These are phyloP conservation scores for Carex sylvatica DNA, from an alignment of 202 grass and related monocot genomes.

Conservation along the genomic window DNA sequence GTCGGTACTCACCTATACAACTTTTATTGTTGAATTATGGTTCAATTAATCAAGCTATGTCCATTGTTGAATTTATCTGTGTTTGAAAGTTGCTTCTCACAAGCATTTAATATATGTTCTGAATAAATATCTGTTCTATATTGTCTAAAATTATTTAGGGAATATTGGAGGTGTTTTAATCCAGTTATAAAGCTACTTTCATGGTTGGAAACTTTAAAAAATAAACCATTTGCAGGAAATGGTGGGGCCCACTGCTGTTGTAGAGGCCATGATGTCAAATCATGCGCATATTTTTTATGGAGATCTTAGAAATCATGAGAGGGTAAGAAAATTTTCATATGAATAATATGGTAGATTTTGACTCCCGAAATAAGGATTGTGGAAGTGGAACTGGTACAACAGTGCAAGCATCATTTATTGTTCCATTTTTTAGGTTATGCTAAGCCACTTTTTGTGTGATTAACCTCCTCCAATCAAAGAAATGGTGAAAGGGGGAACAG, in stretches of 20 bases:
- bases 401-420: background rate
- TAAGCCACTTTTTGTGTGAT: background rate
- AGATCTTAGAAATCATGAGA: slow-evolving; percentile 93
- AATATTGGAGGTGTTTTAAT: background rate
- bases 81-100: background rate
- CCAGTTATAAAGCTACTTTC: background rate
- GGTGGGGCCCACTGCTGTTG: slow-evolving; percentile 50
- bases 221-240: slow-evolving; percentile 43
- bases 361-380: background rate
- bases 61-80: background rate
- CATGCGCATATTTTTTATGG: slow-evolving; percentile 66
- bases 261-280: slow-evolving; percentile 76
- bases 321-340: slow-evolving; percentile 32
- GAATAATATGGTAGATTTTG: background rate
- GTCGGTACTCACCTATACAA: slow-evolving; percentile 41
- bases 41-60: background rate
- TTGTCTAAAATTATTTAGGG: background rate
- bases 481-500: background rate
- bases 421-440: background rate
- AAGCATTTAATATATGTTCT: background rate
- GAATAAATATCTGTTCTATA: background rate
- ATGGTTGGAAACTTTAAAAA: background rate
- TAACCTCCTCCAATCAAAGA: background rate
- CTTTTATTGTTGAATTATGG: background rate
- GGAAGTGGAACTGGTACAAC: background rate